These are phyloP conservation scores for Boletus subluridellus DNA, from an alignment of 1,284 basidiomycete genomes.

Conservation along the genomic window DNA sequence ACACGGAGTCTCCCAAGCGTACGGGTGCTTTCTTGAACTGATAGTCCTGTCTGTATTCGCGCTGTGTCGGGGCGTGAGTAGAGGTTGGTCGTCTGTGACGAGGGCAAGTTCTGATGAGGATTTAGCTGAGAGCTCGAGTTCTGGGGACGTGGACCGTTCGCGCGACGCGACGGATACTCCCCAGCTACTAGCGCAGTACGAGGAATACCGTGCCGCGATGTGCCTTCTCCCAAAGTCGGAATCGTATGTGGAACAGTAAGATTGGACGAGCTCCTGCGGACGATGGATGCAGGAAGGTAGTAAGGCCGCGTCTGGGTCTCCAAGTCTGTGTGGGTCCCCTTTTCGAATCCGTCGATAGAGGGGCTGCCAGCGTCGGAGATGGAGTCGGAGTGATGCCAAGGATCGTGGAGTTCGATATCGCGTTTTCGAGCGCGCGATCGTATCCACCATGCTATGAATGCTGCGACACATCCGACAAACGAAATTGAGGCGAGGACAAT, in stretches of 20 bases:
- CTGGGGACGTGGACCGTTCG: background rate
- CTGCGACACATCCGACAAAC: slow-evolving; percentile 29
- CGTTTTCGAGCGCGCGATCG: slow-evolving; percentile 24
- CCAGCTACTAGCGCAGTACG: background rate
- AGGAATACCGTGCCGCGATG: background rate
- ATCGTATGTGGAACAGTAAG: slow-evolving; percentile 14
- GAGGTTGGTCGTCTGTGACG: background rate
- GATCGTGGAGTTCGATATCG: slow-evolving; percentile 23
- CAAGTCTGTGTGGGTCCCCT: background rate
- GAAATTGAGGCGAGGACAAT: slow-evolving; percentile 31
- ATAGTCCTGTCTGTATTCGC: slow-evolving; percentile 19
- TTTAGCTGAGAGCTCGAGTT: background rate
- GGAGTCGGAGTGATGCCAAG: slow-evolving; percentile 19
- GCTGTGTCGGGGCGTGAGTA: slow-evolving; percentile 10
- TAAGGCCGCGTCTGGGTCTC: slow-evolving; percentile 13
- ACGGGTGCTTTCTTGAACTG: slow-evolving; percentile 34
- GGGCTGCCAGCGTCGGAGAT: background rate
- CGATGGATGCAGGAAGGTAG: slow-evolving; percentile 27
- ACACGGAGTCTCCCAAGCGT: slow-evolving; percentile 40
- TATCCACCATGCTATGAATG: slow-evolving; percentile 33
- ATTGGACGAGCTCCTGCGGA: slow-evolving; percentile 18
- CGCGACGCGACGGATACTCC: background rate
- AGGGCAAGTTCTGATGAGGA: background rate
- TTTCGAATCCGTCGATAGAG: background rate
- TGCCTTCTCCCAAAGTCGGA: background rate